Percentiles rank a stretch among this genome's conserved stretches.
These are phyloP conservation scores for Flaveria trinervia DNA, from an alignment of 129 eudicot species.

Conservation along the genomic window DNA sequence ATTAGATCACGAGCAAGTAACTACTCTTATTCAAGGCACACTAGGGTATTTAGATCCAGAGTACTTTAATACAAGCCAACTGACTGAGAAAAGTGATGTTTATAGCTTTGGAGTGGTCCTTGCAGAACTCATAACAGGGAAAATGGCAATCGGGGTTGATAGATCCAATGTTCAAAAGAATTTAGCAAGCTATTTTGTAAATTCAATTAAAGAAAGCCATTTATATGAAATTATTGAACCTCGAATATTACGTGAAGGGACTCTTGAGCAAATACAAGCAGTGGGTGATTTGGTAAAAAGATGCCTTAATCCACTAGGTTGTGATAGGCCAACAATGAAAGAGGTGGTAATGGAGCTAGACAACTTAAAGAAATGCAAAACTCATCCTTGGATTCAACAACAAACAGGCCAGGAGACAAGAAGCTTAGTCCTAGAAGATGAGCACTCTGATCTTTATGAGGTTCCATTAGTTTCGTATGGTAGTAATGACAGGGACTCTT, in stretches of 20 bases:
- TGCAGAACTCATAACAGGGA: background rate
- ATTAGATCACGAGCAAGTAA: background rate
- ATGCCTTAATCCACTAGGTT: background rate
- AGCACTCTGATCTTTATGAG: background rate
- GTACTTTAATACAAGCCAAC: background rate
- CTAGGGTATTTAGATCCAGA: constrained; percentile 7
- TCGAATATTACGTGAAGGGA: background rate
- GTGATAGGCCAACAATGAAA: background rate
- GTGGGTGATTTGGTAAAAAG: background rate
- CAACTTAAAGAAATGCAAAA: background rate
- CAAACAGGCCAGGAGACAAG: background rate
- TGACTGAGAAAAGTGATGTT: background rate
- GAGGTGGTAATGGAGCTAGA: background rate
- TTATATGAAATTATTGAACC: background rate
- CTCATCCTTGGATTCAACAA: background rate
- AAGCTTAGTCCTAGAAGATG: background rate
- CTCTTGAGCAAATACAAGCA: background rate
- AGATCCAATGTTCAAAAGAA: background rate
- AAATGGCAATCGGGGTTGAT: background rate
- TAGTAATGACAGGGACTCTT: background rate
- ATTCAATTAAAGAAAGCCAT: background rate
- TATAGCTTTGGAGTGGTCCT: constrained; percentile 6
- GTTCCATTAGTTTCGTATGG: background rate
- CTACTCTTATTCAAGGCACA: background rate
- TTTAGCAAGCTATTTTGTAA: background rate